A percentile compares a stretch with the other conserved stretches of the same genome.
Evolutionary conservation across 768 basidiomycete genomes (phyloP).

Genomic region (Stropharia rugosoannulata): DNA sequence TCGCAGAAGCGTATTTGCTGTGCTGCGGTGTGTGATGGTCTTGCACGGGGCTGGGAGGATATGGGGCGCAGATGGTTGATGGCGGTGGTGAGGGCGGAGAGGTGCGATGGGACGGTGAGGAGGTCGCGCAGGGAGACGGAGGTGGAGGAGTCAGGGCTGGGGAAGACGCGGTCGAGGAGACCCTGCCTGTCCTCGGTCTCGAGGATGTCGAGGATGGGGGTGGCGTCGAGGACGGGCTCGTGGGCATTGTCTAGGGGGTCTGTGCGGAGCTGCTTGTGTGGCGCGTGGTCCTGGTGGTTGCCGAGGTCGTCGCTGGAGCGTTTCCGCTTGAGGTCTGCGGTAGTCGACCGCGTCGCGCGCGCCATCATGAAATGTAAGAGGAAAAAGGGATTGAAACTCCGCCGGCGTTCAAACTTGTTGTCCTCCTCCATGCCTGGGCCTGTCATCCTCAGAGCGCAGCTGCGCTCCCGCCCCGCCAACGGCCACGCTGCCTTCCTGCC

Average conservation of each 20-base stretch:
- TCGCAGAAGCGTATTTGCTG: conserved; percentile 76
- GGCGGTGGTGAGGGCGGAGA: conserved; percentile 45
- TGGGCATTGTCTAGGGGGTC: conserved; percentile 16
- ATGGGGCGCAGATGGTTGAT: conserved; percentile 68
- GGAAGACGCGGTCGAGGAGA: conserved; percentile 78
- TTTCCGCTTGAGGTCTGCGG: conserved; percentile 59
- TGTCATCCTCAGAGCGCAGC: conserved; percentile 39
- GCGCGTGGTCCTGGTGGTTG: conserved; percentile 42
- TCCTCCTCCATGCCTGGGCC: conserved; percentile 14
- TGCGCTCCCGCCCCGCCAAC: conserved; percentile 65
- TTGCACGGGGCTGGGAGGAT: conserved; percentile 65
- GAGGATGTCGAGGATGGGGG: conserved; percentile 20
- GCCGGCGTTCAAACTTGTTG: conserved; percentile 10
- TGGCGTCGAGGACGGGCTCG: conserved; percentile 17
- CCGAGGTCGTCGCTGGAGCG: conserved; percentile 39
- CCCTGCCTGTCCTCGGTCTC: conserved; percentile 59
- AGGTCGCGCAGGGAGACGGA: conserved; percentile 24
- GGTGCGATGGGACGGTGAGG: conserved; percentile 13
- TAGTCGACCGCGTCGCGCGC: conserved; percentile 71
- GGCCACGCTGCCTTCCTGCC: conserved; percentile 76
- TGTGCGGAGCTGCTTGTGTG: conserved; percentile 49
- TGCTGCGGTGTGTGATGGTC: conserved; percentile 57
- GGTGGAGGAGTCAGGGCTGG: conserved; percentile 37
- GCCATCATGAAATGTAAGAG: conserved; percentile 53
- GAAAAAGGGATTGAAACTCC: conserved; percentile 32